Evolutionary conservation across 495 filamentous ascomycete species (phyloP), one percentile per base, ranked within the genome.

Genomic region (Penicillium odoratum): DNA sequence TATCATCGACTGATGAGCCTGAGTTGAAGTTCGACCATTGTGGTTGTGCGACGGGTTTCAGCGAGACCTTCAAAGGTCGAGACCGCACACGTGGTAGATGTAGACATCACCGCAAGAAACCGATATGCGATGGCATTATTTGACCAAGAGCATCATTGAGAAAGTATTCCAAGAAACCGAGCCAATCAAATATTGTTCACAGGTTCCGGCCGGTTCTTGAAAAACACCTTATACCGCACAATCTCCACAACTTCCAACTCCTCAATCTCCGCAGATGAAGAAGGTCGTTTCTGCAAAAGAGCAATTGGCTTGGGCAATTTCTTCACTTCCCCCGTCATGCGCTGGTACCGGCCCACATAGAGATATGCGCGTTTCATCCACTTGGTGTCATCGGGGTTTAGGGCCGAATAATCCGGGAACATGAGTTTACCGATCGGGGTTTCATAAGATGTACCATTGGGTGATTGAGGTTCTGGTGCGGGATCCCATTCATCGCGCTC

Each of bases 341-440:
- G 82, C 75, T 98, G 94, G 66, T 97, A 88, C 70, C 86, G 81
- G 10, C 94, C 94, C 5, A 97, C 83, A 67, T 92, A 96, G 34
- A 98, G 70, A 70, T 94, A 90, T 28, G 90, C 91, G 38, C 81
- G 76, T 71, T 92, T 94, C 90, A 93, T 94, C 93, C 92, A 96
- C 21, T 80, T 78, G 7, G 79, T 84, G 51, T 77, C 74, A 5
- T 76, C 75, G 7, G 75, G 76, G 29, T 71, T 76, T 44, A 76
- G 66, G 5, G 76, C 61, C 28, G 83, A 75, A 61, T 90, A 90
- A 54, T 90, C 83, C 5, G 91, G 92, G 65, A 97, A 96, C 53
- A 87, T 83, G 47, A 96, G 78, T 47, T 85, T 84, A 46, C 91
- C 92, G 62, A 96, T 77, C 10, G 78, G 72, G 11, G 85, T 81